Evolutionary conservation across 2,329 filamentous ascomycete species (phyloP), one percentile per base, ranked within the genome.

Genomic region (Cytospora paraplurivora): DNA sequence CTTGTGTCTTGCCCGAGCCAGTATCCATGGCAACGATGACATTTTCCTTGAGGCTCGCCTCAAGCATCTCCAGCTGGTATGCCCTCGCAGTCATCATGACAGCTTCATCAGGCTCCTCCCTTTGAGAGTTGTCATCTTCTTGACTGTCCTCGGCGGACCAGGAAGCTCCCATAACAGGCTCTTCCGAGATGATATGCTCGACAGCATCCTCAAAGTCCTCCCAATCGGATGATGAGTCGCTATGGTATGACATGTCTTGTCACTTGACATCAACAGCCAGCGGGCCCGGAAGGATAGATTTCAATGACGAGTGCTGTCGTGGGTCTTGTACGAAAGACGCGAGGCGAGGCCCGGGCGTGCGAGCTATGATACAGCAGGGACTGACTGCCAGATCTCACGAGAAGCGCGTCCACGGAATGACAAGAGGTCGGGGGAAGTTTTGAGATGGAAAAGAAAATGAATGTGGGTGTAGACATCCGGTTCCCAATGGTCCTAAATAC

Each of bases 11-110:
- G 2, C 90, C 90, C 67, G 85, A 91, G 1, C 90, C 90, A 0
- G 90, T 93, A 66, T 91, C 89, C 90, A 93, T 93, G 33, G 85
- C 85, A 59, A 92, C 85, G 68, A 93, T 91, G 37, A 89, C 84
- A 72, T 93, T 93, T 54, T 81, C 77, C 65, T 82, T 81, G 69
- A 91, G 77, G 70, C 89, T 92, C 70, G 85, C 82, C 64, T 88
- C 82, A 59, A 91, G 80, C 90, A 94, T 93, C 75, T 93, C 91
- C 21, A 84, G 71, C 74, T 94, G 90, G 69, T 93, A 94, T 1
- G 82, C 84, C 54, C 89, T 78, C 19, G 82, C 73, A 62, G 76
- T 73, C 68, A 84, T 78, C 49, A 35, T 65, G 35, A 19, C 34
- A n/a, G 41, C 34, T 11, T 62, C 63, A 13, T 58, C 37, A 34